Conservation (phyloP, 1,139 yeast species). For the Yamadazyma sp. region DNA sequence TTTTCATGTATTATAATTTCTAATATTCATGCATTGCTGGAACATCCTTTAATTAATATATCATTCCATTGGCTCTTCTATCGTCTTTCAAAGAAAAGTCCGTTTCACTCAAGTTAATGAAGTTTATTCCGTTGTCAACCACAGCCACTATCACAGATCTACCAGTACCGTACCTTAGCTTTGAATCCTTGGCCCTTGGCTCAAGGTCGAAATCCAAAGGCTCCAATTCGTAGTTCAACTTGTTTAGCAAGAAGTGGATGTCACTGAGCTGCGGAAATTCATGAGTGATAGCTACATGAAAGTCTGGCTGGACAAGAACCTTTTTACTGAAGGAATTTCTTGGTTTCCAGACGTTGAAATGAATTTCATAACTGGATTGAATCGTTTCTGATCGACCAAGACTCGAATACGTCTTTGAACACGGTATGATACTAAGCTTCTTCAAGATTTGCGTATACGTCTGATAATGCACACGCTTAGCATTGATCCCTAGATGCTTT, state of each 20-base stretch:
- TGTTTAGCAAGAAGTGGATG: conserved; percentile 31
- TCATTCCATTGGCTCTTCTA: conserved; percentile 11
- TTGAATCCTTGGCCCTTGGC: conserved; percentile 26
- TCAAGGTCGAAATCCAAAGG: conserved; percentile 22
- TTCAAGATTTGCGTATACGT: conserved; percentile 38
- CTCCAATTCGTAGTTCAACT: conserved; percentile 9
- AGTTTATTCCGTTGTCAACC: conserved; percentile 73
- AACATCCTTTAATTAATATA: no score
- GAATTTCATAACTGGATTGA: conserved; percentile 18
- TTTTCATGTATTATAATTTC: no score
- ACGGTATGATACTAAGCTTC: conserved; percentile 36
- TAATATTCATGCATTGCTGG: no score
- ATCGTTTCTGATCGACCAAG: conserved; percentile 9
- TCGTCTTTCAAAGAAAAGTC: conserved; percentile 46
- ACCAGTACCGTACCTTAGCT: conserved; percentile 43
- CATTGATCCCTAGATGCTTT: conserved; percentile 11
- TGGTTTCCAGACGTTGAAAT: conserved; percentile 87
- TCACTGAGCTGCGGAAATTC: conserved; percentile 54
- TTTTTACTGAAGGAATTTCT: conserved; percentile 66
- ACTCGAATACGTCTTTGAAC: conserved; percentile 21
- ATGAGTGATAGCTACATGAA: conserved; percentile 58
- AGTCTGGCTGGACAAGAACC: conserved; percentile 64
- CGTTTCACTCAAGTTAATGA: conserved; percentile 58
- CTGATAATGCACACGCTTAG: conserved; percentile 32
- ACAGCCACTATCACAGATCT: conserved; percentile 60